Evolutionary conservation across 768 basidiomycete genomes (phyloP), one percentile per base, ranked within the genome.

Genomic region (Leccinum arenicola): DNA sequence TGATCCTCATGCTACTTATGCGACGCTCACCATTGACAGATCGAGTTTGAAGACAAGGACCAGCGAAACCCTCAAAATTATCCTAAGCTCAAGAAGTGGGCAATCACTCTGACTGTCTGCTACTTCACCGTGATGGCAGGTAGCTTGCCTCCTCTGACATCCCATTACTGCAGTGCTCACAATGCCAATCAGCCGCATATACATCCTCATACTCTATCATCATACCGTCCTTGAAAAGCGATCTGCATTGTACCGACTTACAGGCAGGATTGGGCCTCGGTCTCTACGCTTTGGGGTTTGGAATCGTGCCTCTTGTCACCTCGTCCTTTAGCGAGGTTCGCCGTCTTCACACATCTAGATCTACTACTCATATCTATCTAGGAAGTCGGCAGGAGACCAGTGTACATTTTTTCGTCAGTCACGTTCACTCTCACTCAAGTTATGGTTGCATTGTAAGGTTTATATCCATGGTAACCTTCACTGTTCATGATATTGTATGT

Each of bases 321-420:
- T 83, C 87, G 4, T 81, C 87, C 0, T 83, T 89, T 67, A 87
- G 85, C 67, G 88, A 90, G 68, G 69, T 71, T 27, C 11, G 67
- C 6, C 9, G 1, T 36, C 27, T 3, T 36, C 6, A 10, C 19
- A 40, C 49, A 11, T 2, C 7, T 38, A 19, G 3, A 29, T 51
- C 17, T 5, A 14, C 2, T 14, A 5, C 55, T 62, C 49, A 63
- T 4, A 8, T 36, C 17, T 3, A 4, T 50, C 6, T 25, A 90
- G 70, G 88, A 90, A 64, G 81, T 87, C 61, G 87, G 88, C 15
- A 71, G 88, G 60, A 80, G 80, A 47, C 85, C 86, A 0, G 63
- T 89, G 1, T 88, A 87, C 61, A 68, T 86, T 14, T 75, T 74
- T 53, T 85, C 84, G 0, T 74, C 73, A 3, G 54, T 80, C 40